Evolutionary conservation across 2,329 filamentous ascomycete species (phyloP), one percentile per base, ranked within the genome.

Genomic region (Daldinia sp.): DNA sequence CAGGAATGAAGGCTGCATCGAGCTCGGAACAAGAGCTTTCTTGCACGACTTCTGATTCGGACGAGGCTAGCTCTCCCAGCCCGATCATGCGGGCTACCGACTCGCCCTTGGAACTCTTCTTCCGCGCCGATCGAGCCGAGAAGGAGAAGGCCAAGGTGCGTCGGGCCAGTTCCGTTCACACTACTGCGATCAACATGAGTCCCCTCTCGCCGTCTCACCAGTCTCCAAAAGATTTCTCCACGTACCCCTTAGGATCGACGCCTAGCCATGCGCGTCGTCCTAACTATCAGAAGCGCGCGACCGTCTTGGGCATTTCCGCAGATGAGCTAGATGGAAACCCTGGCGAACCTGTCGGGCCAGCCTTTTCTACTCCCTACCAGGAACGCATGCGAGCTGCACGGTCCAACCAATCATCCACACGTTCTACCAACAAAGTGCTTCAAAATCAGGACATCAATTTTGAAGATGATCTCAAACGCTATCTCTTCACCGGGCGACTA

Each of bases 61-160:
- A 83, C 71, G 82, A 83, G 37, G 78, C 79, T 1, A 82, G 82
- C 77, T 81, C 27, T 70, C 78, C 72, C 69, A 81, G 70, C 70
- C 76, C 73, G 68, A 71, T 55, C 59, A 69, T 53, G 58, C 74
- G 54, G 67, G 72, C 67, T 75, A 82, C 58, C 79, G 86, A 92
- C 64, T 96, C 93, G 9, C 93, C 94, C 0, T 82, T 98, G 3
- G 94, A 98, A 71, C 85, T 96, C 66, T 90, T 98, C 74, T 98
- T 98, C 81, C 90, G 90, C 64, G 93, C 93, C 30, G 91, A 97
- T 70, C 87, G 91, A 50, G 90, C 91, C 63, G 91, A 95, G 76
- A 90, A 88, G 73, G 88, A 94, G 76, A 90, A 88, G 73, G 88
- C 88, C 54, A 82, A 84, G 62, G 84, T 83, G 45, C 81, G 82